phyloP scores from a whole-genome alignment of 1,284 basidiomycete genomes.

The Rhodotorula glutinis region DNA sequence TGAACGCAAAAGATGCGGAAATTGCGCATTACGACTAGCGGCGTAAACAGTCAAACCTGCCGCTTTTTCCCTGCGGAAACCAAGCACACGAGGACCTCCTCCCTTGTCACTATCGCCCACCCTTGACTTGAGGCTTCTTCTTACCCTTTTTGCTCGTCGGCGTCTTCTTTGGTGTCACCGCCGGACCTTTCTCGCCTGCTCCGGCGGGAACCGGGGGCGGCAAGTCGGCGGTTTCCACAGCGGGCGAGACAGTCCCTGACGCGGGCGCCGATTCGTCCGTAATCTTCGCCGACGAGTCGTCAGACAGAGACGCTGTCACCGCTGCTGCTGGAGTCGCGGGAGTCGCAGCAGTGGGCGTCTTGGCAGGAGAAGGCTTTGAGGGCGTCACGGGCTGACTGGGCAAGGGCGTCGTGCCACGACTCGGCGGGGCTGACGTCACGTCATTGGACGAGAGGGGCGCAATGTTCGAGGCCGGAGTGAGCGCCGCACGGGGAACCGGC shows the following conservation, averaged over 20 bases:
- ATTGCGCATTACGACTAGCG: too few relatives aligned
- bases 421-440: not conserved
- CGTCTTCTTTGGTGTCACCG: constrained; percentile 19
- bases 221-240: not conserved
- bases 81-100: too few relatives aligned
- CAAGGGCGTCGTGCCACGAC: constrained; percentile 1
- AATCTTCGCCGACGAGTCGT: too few relatives aligned
- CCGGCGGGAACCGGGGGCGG: not conserved
- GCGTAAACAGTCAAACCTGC: too few relatives aligned
- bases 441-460: not conserved
- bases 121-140: constrained; percentile 34
- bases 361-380: not conserved
- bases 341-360: not conserved
- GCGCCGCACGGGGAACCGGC: constrained; percentile 3
- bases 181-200: not conserved
- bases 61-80: too few relatives aligned
- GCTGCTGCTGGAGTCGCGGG: too few relatives aligned
- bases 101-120: constrained; percentile 9
- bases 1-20: too few relatives aligned
- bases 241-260: too few relatives aligned
- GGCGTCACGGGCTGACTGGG: not conserved
- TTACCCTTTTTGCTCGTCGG: constrained; percentile 22
- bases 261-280: too few relatives aligned
- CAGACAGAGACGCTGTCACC: too few relatives aligned
- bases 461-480: not conserved